Base-by-base conservation (phyloP, 495 filamentous ascomycete species). In the Hypomontagnella monticulosa region DNA sequence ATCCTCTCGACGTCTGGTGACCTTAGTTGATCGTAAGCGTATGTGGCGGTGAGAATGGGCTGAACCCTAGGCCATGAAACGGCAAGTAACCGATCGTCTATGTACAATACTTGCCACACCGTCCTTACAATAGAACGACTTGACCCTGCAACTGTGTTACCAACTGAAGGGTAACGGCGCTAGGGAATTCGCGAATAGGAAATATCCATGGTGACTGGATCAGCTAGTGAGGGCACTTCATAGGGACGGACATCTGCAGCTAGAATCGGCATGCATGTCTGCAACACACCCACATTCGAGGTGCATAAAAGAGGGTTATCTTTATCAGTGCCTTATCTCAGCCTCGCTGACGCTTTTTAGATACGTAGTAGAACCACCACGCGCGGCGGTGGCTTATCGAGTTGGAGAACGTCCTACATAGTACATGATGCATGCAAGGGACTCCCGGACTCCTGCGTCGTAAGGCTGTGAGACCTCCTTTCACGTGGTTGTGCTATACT, bases 261-360 rank as follows among this genome's bases (percentile, higher is more conserved):
- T 68, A 68, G 58, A 52, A 58, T 55, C 54, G 59, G 33, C 59
- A 15, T 68, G 65, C 65, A 68, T 69, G 58, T 60, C 66, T 69
- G 66, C 56, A 69, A 63, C 60, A 69, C 66, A 63, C 66, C 66
- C 40, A 53, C 59, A 68, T 63, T 42, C 32, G 40, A 18, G 42
- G 20, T 34, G 48, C 66, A 57, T 54, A 41, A 18, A 56, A 44
- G 33, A 36, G 48, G 34, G 20, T 38, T 30, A 23, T 44, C 48
- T 34, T 52, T 53, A 38, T 58, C 51, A 47, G 40, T 52, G 33
- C 42, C 18, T 46, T 11, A 49, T 53, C 49, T 53, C 34, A 53
- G 49, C 49, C 49, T 53, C 18, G 48, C 3, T 36, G 48, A 36
- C 34, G 34, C 32, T 49, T 41, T 12, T 10, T 38, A 47, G 15